Base-by-base conservation (phyloP, 306 rosid genomes). In the Cotoneaster glaucophyllus region DNA sequence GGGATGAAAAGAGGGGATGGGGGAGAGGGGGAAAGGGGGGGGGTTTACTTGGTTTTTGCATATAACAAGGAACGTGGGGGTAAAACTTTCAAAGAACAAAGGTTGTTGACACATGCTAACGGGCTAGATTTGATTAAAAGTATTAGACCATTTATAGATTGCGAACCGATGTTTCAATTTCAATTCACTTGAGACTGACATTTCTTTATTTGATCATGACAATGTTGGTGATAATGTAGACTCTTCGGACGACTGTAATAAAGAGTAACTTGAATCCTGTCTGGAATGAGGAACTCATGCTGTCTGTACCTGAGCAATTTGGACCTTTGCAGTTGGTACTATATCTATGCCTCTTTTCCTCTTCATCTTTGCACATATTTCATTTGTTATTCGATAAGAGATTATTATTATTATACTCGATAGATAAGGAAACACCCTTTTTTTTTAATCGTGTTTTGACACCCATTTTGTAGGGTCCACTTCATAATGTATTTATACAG, bases 201-300 rank as follows among this genome's bases (percentile, higher is more conserved):
- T 31, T 50, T 17, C 22, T 24, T 44, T 45, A 19, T 66, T 64
- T 45, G 79, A 67, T 56, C 66, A 68, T 76, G 71, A 76, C 74
- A 62, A 74, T 81, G 66, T 62, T 59, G 65, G 64, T 78, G 67
- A 72, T 52, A 62, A 22, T 45, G 62, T 84, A 96, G 99, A 92
- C 87, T 70, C 84, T 76, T 65, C 99, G 87, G 86, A 89, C 99
- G 54, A 70, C 64, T 58, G 76, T 92, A 67, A 3, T 82, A 4
- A 81, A 57, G 70, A 96, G 99, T 81, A 92, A 96, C 90, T 86
- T 96, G 91, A 96, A 96, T 78, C 99, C 99, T 31, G 96, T 96
- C 72, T 96, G 99, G 99, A 89, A 96, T 82, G 98, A 92, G 86
- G 99, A 96, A 70, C 93, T 84, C 82, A 96, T 89, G 98, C 89